Conservation (phyloP, 2,329 filamentous ascomycete genomes). For the Esteya vermicola region DNA sequence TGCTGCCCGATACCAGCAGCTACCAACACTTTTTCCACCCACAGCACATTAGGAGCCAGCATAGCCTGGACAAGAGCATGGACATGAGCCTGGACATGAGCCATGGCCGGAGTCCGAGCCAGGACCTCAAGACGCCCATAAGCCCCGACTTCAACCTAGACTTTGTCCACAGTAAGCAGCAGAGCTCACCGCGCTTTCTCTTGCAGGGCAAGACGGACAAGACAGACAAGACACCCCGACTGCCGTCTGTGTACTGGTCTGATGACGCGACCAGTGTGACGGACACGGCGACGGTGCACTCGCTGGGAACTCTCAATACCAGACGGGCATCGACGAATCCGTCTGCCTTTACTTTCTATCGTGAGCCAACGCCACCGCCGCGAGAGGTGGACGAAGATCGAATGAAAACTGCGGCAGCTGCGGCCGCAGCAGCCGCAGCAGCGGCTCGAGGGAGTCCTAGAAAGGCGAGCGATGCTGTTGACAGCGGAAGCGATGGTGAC, state of each 20-base stretch:
- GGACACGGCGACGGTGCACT: slow-evolving; percentile 8
- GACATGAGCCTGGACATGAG: too few species aligned
- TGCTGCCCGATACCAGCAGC: background rate
- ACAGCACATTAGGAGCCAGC: too few species aligned
- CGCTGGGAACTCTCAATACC: background rate
- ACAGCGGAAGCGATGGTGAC: background rate
- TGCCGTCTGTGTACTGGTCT: slow-evolving; percentile 17
- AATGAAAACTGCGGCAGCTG: background rate
- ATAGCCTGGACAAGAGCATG: too few species aligned
- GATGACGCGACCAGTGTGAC: slow-evolving; percentile 10
- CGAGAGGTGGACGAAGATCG: slow-evolving; percentile 5
- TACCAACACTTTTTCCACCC: background rate
- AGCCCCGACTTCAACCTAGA: too few species aligned
- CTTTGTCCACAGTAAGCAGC: too few species aligned
- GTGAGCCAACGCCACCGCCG: slow-evolving; percentile 24
- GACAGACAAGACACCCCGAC: background rate
- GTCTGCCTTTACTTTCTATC: slow-evolving; percentile 24
- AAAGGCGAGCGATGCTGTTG: background rate
- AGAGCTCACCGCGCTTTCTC: background rate
- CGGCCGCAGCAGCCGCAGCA: background rate
- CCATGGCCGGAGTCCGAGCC: background rate
- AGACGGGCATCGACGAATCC: slow-evolving; percentile 9
- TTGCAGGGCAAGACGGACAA: background rate
- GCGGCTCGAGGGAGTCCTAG: background rate
- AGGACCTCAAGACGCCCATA: too few species aligned